Conservation (phyloP, 805 yeast species). For the Martiniozyma abietophila region DNA sequence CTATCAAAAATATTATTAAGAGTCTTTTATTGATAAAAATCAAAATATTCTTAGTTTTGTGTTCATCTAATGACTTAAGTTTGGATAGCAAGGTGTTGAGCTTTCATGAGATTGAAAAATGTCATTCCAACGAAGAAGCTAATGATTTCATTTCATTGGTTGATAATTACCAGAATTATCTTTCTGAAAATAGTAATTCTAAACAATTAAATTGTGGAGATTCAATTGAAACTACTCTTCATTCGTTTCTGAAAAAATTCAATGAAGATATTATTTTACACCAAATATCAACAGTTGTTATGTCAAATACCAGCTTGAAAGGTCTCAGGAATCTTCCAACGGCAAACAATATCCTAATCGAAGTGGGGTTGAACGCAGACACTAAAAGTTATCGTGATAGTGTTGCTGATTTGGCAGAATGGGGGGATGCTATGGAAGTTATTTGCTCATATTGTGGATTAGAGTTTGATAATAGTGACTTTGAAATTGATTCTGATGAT, state of each 20-base stretch:
- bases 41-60: constrained; percentile 18
- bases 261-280: constrained; percentile 1
- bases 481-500: constrained; percentile 15
- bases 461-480: constrained; percentile 29
- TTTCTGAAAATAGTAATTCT: not conserved
- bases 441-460: constrained; percentile 24
- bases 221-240: not conserved
- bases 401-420: constrained; percentile 20
- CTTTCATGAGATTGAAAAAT: constrained; percentile 10
- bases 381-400: constrained; percentile 10
- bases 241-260: not conserved
- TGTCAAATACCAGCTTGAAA: constrained; percentile 20
- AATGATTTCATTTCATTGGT: constrained; percentile 9
- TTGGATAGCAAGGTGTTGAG: constrained; percentile 11
- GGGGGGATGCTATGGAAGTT: constrained; percentile 30
- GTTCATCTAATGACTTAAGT: constrained; percentile 14
- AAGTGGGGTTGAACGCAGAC: constrained; percentile 16
- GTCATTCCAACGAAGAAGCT: constrained; percentile 8
- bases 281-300: constrained; percentile 17
- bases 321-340: constrained; percentile 14
- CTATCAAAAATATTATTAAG: constrained; percentile 23
- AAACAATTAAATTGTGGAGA: not conserved
- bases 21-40: constrained; percentile 24
- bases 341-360: constrained; percentile 18
- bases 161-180: constrained; percentile 13